Conservation (phyloP, 768 basidiomycete genomes). For the Stropharia rugosoannulata region DNA sequence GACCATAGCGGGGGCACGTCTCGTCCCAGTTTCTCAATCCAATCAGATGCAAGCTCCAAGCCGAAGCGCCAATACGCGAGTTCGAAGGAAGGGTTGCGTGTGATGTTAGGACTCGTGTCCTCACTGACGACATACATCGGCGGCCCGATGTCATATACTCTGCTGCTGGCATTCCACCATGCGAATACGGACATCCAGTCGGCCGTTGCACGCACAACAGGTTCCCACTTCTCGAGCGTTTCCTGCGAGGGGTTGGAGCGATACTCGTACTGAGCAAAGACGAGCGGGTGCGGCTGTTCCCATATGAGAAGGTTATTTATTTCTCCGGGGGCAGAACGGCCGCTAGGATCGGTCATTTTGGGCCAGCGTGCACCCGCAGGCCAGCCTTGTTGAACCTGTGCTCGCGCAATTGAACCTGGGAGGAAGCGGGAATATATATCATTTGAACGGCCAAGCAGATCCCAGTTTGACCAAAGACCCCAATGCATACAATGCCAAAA, state of each 20-base stretch:
- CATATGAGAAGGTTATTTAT: conserved; percentile 65
- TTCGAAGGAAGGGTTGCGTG: conserved; percentile 57
- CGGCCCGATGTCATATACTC: conserved; percentile 55
- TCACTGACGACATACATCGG: conserved; percentile 58
- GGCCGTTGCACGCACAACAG: conserved; percentile 51
- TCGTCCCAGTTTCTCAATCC: conserved; percentile 44
- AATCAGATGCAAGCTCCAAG: conserved; percentile 44
- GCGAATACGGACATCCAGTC: conserved; percentile 62
- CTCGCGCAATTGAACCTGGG: conserved; percentile 40
- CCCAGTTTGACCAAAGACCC: conserved; percentile 63
- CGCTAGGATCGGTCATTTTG: conserved; percentile 63
- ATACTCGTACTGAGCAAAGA: conserved; percentile 59
- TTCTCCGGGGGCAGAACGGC: conserved; percentile 56
- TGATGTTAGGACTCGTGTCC: conserved; percentile 54
- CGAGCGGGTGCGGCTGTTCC: conserved; percentile 60
- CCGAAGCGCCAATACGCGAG: conserved; percentile 59
- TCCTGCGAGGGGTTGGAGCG: conserved; percentile 33
- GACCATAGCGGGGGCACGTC: conserved; percentile 42
- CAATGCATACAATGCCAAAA: conserved; percentile 62
- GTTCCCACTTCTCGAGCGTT: conserved; percentile 45
- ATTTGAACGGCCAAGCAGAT: conserved; percentile 45
- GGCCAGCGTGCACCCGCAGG: conserved; percentile 57
- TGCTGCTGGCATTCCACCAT: conserved; percentile 46
- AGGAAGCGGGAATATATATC: conserved; percentile 49
- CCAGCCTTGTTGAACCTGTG: conserved; percentile 49